Conservation (phyloP, 164 flowering plant species). For the Echeveria elegans region DNA sequence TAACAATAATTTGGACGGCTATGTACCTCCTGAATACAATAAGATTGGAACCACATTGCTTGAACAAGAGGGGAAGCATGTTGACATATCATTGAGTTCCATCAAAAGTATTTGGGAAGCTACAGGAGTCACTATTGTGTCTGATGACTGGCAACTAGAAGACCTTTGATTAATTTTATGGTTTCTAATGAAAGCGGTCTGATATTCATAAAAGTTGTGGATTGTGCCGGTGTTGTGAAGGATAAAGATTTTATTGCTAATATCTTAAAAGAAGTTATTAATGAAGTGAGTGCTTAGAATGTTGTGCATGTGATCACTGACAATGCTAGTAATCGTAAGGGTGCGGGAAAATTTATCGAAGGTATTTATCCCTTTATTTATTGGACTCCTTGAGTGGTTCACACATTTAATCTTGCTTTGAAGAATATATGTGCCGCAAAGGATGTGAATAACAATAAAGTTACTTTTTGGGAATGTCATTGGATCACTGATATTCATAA, state of each 20-base stretch:
- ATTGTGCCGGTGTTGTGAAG: not conserved
- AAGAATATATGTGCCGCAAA: not conserved
- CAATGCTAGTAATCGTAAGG: not conserved
- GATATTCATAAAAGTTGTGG: not conserved
- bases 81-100: no score
- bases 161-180: not conserved
- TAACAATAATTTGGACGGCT: no score
- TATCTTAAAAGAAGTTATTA: not conserved
- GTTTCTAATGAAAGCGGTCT: not conserved
- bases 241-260: not conserved
- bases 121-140: not conserved
- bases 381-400: constrained; percentile 2
- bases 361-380: not conserved
- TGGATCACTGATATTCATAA: not conserved
- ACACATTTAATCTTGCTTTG: constrained; percentile 2
- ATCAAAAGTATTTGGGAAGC: not conserved
- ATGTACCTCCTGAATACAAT: no score
- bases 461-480: not conserved
- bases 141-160: not conserved
- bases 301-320: constrained; percentile 3
- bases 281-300: not conserved
- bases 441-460: not conserved
- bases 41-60: no score
- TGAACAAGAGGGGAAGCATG: no score
- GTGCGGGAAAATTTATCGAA: not conserved